Percentiles rank a stretch among this genome's conserved stretches.
Evolutionary conservation across 495 filamentous ascomycete genomes (phyloP).

Genomic region (Talaromyces wortmannii): DNA sequence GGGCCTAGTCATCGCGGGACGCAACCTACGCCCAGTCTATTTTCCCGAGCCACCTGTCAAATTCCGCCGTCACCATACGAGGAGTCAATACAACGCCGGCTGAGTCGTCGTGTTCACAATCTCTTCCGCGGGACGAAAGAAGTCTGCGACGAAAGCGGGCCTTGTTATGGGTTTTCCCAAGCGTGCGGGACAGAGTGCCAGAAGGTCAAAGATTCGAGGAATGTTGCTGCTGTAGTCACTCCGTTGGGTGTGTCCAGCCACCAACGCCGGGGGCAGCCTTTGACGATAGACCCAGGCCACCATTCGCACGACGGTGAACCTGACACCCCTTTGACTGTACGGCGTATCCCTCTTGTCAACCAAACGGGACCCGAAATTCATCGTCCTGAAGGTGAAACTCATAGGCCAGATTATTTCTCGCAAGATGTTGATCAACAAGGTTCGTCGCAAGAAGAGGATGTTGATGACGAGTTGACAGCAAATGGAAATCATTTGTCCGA

Average conservation of each 20-base stretch:
- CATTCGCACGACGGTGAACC: not conserved
- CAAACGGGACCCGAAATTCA: not conserved
- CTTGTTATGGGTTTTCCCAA: constrained; percentile 79
- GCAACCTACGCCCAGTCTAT: constrained; percentile 8
- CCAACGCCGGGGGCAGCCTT: not conserved
- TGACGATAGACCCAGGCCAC: not conserved
- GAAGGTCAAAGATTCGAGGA: not conserved
- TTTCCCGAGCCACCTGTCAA: not conserved
- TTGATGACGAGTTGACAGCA: not conserved
- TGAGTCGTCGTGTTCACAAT: constrained; percentile 18
- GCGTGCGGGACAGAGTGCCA: constrained; percentile 78
- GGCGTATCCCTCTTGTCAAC: not conserved
- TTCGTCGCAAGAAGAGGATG: not conserved
- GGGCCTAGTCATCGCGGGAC: not conserved
- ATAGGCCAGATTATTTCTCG: not conserved
- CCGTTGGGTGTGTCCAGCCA: not conserved
- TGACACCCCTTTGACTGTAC: constrained; percentile 7
- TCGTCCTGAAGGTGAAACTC: not conserved
- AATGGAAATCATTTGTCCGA: not conserved
- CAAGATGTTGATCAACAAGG: not conserved
- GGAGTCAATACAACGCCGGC: not conserved
- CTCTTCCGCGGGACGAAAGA: constrained; percentile 53
- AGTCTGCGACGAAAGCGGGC: constrained; percentile 65
- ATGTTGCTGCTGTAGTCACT: not conserved
- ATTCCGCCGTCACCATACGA: not conserved